Percentiles rank a stretch among this genome's conserved stretches.
Evolutionary conservation across 2,329 filamentous ascomycete species (phyloP).

Genomic region (Claviceps monticola): DNA sequence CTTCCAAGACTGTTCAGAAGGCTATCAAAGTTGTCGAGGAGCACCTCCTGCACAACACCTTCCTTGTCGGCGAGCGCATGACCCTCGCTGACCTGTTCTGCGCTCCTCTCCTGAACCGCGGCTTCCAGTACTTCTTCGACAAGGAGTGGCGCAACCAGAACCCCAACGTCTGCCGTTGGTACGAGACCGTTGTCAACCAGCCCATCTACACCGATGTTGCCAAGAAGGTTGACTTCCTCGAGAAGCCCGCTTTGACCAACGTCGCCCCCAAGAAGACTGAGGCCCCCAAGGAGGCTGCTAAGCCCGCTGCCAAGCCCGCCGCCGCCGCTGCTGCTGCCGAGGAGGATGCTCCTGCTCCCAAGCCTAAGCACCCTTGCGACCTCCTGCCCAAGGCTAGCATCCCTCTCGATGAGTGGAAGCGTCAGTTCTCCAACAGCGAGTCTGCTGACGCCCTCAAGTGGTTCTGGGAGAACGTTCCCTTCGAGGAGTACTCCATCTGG

Average conservation of each 20-base stretch:
- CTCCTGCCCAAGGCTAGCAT: slow-evolving; percentile 66
- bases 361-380: slow-evolving; percentile 95
- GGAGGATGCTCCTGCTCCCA: slow-evolving; percentile 45
- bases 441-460: slow-evolving; percentile 76
- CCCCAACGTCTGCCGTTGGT: slow-evolving; percentile 88
- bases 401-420: slow-evolving; percentile 94
- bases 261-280: slow-evolving; percentile 65
- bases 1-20: slow-evolving; percentile 54
- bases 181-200: slow-evolving; percentile 85
- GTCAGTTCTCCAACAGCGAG: slow-evolving; percentile 94
- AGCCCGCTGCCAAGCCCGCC: slow-evolving; percentile 28
- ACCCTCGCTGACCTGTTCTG: slow-evolving; percentile 90
- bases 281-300: slow-evolving; percentile 53
- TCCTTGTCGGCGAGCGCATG: slow-evolving; percentile 93
- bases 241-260: slow-evolving; percentile 63
- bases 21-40: slow-evolving; percentile 63
- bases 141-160: slow-evolving; percentile 72
- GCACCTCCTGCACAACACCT: slow-evolving; percentile 86
- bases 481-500: slow-evolving; percentile 94
- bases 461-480: slow-evolving; percentile 96
- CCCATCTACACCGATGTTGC: slow-evolving; percentile 74
- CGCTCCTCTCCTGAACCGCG: slow-evolving; percentile 64
- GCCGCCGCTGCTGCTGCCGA: slow-evolving; percentile 21
- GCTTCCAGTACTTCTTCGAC: slow-evolving; percentile 91
- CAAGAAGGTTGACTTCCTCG: slow-evolving; percentile 62